Evolutionary conservation across 1,139 yeast species (phyloP), one percentile per base, ranked within the genome.

Genomic region (Schwanniomyces etchellsii): DNA sequence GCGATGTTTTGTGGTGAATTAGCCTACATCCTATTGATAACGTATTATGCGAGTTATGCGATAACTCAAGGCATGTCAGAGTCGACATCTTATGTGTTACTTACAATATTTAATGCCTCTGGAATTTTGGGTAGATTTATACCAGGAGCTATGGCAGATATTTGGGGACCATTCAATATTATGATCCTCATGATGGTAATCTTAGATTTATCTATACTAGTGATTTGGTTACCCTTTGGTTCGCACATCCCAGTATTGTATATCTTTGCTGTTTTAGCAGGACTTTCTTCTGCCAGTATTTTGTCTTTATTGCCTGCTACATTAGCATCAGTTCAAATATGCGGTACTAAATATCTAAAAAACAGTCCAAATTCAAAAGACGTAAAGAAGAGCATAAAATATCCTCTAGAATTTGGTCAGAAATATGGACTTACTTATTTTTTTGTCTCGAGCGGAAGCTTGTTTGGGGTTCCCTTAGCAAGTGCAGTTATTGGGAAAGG

Each of bases 121-220:
- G 84, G 85, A 4, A 62, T 77, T 11, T 39, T 68, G 3, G 86
- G 85, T 2, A 55, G 86, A 36, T 66, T 67, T 33, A 42, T 75
- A 5, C 80, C 84, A 1, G 77, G 79, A 18, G 39, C 70, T 6
- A 67, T 78, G 0, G 81, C 81, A 35, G 72, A 60, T 35, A 64
- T 50, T 35, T 37, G 69, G 18, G 88, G 88, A 0, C 59, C 73
- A 23, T 78, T 72, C 50, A 80, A 78, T 43, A 60, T 77, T 13
- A 70, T 71, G 45, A 54, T 69, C 20, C 34, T 48, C 14, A 58
- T 74, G 54, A 49, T 72, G 39, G 15, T 53, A n/a, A 40, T 64
- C 28, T 56, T 74, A 20, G 63, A 67, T 1, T 14, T 75, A 23
- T 54, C 61, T 5, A 54, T 60, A 14, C 50, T 73, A 30, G 48